A percentile compares a stretch with the other conserved stretches of the same genome.
Evolutionary conservation across 768 basidiomycete species (phyloP).

Genomic region (Coprinopsis marcescibilis): DNA sequence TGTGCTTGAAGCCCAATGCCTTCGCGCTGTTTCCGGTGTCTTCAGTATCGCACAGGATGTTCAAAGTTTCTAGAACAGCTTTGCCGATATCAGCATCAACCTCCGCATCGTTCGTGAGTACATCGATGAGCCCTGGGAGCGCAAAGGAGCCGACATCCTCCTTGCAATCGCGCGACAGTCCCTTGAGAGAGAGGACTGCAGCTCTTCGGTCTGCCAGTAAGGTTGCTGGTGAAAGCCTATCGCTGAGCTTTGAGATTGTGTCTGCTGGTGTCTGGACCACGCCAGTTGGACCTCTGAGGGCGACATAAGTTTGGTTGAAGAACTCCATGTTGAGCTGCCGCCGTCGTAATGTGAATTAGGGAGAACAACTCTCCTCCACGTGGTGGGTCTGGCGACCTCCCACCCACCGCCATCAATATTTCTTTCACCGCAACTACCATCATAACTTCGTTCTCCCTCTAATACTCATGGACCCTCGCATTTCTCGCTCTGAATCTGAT

Average conservation of each 20-base stretch:
- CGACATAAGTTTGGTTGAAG: conserved; percentile 79
- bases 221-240: conserved; percentile 84
- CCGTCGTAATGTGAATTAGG: too few species aligned
- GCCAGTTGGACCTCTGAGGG: conserved; percentile 77
- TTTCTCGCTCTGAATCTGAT: too few species aligned
- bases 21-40: conserved; percentile 41
- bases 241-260: conserved; percentile 83
- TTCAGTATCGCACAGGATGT: conserved; percentile 77
- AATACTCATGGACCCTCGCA: too few species aligned
- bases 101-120: conserved; percentile 27
- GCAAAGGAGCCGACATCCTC: conserved; percentile 80
- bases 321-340: conserved; percentile 77
- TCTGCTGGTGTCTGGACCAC: conserved; percentile 79
- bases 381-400: too few species aligned
- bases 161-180: conserved; percentile 86
- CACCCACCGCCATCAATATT: too few species aligned
- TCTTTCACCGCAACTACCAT: too few species aligned
- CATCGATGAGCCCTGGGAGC: conserved; percentile 21
- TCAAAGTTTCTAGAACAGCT: conserved; percentile 86
- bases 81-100: conserved; percentile 90
- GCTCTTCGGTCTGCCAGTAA: conserved; percentile 89
- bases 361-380: too few species aligned
- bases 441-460: too few species aligned
- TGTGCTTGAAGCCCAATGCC: conserved; percentile 79
- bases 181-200: conserved; percentile 90